phyloP scores from a whole-genome alignment of 306 rosid species.

The Prunus campanulata region DNA sequence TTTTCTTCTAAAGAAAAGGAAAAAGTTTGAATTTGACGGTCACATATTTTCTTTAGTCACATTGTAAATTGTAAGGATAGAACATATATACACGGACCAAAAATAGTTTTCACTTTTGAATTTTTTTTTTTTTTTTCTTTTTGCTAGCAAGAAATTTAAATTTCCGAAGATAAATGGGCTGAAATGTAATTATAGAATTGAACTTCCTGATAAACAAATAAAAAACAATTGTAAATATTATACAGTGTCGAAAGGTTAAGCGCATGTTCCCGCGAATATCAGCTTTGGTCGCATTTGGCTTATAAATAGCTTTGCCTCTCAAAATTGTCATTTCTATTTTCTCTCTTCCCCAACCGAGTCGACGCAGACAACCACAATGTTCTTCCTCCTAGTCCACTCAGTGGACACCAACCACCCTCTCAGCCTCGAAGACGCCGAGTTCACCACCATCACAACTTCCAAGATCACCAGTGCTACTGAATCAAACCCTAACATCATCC shows the following conservation, averaged over 20 bases:
- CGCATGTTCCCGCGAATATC: background rate
- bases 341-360: slow-evolving; percentile 3
- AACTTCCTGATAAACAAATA: too few relatives aligned
- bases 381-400: slow-evolving; percentile 83
- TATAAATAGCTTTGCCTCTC: background rate
- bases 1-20: too few relatives aligned
- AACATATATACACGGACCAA: too few relatives aligned
- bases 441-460: slow-evolving; percentile 26
- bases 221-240: too few relatives aligned
- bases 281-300: background rate
- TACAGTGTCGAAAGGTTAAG: background rate
- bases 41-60: too few relatives aligned
- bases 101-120: too few relatives aligned
- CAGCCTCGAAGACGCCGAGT: slow-evolving; percentile 29
- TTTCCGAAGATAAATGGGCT: too few relatives aligned
- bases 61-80: too few relatives aligned
- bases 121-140: too few relatives aligned
- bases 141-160: too few relatives aligned
- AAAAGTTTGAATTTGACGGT: too few relatives aligned
- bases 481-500: slow-evolving; percentile 16
- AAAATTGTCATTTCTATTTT: background rate
- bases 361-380: slow-evolving; percentile 37
- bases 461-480: slow-evolving; percentile 13
- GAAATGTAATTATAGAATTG: too few relatives aligned
- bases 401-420: slow-evolving; percentile 68